phyloP scores from a whole-genome alignment of 2,329 filamentous ascomycete species.

The Ampelomyces quisqualis region DNA sequence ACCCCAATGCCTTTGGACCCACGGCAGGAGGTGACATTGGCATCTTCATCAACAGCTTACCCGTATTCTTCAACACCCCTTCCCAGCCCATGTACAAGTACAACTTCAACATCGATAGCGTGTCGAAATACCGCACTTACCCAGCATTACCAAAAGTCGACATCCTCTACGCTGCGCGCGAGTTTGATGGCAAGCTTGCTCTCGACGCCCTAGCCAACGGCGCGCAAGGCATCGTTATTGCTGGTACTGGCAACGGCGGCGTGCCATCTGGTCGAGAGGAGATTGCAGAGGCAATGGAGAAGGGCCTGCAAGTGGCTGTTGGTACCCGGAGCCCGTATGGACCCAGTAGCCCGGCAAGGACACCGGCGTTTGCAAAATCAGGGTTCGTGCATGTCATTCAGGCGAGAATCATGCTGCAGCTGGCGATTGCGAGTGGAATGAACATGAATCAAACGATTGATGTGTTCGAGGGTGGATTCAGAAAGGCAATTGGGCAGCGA shows the following conservation, averaged over 20 bases:
- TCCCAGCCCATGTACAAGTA: constrained; percentile 25
- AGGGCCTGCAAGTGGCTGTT: constrained; percentile 29
- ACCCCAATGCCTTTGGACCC: constrained; percentile 29
- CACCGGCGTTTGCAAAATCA: constrained; percentile 21
- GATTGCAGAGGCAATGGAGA: constrained; percentile 21
- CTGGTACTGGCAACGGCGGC: constrained; percentile 30
- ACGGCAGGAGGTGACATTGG: constrained; percentile 28
- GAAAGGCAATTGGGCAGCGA: constrained; percentile 25
- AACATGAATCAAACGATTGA: constrained; percentile 32
- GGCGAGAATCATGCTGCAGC: constrained; percentile 30
- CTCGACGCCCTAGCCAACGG: constrained; percentile 27
- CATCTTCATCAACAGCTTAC: constrained; percentile 29
- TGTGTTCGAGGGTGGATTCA: constrained; percentile 29
- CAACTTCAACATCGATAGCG: constrained; percentile 18
- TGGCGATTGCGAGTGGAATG: constrained; percentile 33
- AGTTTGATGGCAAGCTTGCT: constrained; percentile 29
- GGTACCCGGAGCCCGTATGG: constrained; percentile 26
- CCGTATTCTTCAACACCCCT: constrained; percentile 29
- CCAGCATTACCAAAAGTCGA: constrained; percentile 32
- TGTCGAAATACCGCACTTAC: constrained; percentile 16
- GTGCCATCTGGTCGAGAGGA: constrained; percentile 22
- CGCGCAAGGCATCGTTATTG: constrained; percentile 28
- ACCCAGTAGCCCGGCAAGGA: constrained; percentile 18
- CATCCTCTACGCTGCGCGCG: constrained; percentile 32
- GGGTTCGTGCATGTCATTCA: constrained; percentile 31